A percentile compares a stretch with the other conserved stretches of the same genome.
Evolutionary conservation across 106 monocot species (phyloP).

Genomic region (Dioscorea dumetorum): DNA sequence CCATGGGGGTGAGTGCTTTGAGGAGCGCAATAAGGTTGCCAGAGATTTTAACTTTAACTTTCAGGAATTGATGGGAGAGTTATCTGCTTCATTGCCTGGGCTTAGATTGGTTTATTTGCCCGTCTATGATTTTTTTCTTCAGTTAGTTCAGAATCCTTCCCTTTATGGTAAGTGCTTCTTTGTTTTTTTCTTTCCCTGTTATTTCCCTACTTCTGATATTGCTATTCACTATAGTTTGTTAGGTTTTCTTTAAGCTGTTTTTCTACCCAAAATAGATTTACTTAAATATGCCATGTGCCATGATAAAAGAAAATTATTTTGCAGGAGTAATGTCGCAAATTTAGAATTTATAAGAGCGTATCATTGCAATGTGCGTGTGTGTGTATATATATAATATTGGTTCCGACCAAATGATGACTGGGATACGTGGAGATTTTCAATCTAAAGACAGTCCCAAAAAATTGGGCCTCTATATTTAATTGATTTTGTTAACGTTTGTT

Average conservation of each 20-base stretch:
- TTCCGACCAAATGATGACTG: no score
- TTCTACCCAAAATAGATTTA: no score
- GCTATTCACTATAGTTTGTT: not conserved
- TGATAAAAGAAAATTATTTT: no score
- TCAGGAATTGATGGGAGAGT: slow-evolving; percentile 8
- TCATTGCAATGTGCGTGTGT: no score
- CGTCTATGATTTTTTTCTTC: slow-evolving; percentile 20
- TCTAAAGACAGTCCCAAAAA: no score
- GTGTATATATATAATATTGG: no score
- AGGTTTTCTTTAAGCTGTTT: no score
- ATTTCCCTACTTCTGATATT: not conserved
- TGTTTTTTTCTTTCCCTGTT: not conserved
- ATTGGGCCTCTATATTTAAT: no score
- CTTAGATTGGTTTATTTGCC: slow-evolving; percentile 16
- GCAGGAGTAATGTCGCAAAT: no score
- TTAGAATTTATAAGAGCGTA: no score
- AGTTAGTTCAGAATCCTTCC: slow-evolving; percentile 33
- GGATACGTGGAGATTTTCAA: no score
- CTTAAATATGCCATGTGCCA: no score
- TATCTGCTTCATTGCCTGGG: slow-evolving; percentile 26
- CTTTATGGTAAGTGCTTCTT: slow-evolving; percentile 25
- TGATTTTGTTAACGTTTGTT: not conserved
- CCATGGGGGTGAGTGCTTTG: slow-evolving; percentile 25
- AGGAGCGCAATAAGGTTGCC: slow-evolving; percentile 58
- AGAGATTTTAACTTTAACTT: slow-evolving; percentile 56